A percentile compares a stretch with the other conserved stretches of the same genome.
These are phyloP conservation scores for Cladochytrium replicatum DNA, from an alignment of 192 early-diverging fungal genomes.

Conservation along the genomic window DNA sequence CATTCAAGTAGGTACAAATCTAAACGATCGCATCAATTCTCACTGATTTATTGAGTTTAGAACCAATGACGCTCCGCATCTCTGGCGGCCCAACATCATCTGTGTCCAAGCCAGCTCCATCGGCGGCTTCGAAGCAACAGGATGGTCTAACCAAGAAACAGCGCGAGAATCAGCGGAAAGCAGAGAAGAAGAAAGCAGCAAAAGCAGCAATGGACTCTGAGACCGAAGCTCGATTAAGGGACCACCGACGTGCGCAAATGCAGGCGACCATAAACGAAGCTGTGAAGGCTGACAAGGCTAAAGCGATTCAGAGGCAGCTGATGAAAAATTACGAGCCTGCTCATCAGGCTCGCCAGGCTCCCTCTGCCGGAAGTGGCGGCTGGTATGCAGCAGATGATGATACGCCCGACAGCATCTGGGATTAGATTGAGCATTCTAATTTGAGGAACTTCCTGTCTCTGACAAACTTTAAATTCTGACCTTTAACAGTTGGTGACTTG, in stretches of 20 bases:
- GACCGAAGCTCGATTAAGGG: constrained; percentile 5
- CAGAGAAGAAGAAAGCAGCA: constrained; percentile 10
- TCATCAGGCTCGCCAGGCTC: too few species aligned
- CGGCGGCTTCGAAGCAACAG: background rate
- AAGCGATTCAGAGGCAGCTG: too few species aligned
- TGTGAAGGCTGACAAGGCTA: constrained; percentile 1
- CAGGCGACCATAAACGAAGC: background rate
- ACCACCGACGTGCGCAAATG: constrained; percentile 14
- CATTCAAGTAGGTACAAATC: constrained; percentile 1
- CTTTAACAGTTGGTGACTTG: too few species aligned
- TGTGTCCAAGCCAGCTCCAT: background rate
- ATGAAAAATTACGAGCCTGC: too few species aligned
- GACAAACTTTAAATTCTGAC: too few species aligned
- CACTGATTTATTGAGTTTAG: background rate
- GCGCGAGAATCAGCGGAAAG: constrained; percentile 22
- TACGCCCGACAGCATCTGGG: too few species aligned
- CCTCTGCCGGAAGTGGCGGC: too few species aligned
- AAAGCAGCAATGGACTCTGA: constrained; percentile 5
- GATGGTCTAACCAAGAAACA: constrained; percentile 19
- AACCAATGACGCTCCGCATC: background rate
- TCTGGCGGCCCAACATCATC: background rate
- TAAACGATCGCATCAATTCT: background rate
- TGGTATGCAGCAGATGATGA: too few species aligned
- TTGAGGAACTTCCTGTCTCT: too few species aligned
- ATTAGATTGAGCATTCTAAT: too few species aligned